These are phyloP conservation scores for Kappamyces sp. DNA, from an alignment of 192 early-diverging fungal species.

Conservation along the genomic window DNA sequence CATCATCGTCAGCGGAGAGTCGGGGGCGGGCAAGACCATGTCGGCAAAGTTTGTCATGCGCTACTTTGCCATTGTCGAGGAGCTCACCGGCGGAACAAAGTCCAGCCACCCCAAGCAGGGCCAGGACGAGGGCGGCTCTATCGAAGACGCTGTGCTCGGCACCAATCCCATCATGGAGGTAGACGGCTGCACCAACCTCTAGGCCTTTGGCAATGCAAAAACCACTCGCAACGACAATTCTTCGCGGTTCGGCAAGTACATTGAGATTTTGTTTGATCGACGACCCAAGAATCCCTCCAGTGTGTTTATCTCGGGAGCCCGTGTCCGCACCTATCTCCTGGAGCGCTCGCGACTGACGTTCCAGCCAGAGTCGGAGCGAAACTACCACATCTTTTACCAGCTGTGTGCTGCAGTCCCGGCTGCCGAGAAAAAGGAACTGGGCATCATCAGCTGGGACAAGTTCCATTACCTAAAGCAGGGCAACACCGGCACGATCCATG, in stretches of 20 bases:
- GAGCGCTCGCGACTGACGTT: conserved; percentile 85
- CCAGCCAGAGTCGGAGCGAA: conserved; percentile 78
- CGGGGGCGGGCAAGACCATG: conserved; percentile 89
- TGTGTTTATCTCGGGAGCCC: conserved; percentile 70
- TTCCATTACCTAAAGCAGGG: conserved; percentile 82
- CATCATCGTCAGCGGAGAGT: conserved; percentile 90
- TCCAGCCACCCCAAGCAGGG: neutral
- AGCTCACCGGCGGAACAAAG: conserved; percentile 21
- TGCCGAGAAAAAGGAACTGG: conserved; percentile 57
- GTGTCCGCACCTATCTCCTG: conserved; percentile 81
- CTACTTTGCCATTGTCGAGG: conserved; percentile 56
- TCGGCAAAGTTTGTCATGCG: conserved; percentile 90
- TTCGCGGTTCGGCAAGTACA: conserved; percentile 91
- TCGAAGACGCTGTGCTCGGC: conserved; percentile 42
- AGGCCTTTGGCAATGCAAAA: conserved; percentile 89
- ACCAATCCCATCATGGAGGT: conserved; percentile 91
- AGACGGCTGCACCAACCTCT: neutral
- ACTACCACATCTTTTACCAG: conserved; percentile 96
- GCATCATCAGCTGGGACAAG: conserved; percentile 51
- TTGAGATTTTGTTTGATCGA: conserved; percentile 48
- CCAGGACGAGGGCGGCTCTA: conserved; percentile 18
- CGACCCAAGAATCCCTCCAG: conserved; percentile 40
- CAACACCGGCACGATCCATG: conserved; percentile 54
- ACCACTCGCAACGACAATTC: conserved; percentile 93
- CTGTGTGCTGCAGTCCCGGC: conserved; percentile 30